phyloP scores from a whole-genome alignment of 2,329 filamentous ascomycete species.

The Niveomyces coronatus region DNA sequence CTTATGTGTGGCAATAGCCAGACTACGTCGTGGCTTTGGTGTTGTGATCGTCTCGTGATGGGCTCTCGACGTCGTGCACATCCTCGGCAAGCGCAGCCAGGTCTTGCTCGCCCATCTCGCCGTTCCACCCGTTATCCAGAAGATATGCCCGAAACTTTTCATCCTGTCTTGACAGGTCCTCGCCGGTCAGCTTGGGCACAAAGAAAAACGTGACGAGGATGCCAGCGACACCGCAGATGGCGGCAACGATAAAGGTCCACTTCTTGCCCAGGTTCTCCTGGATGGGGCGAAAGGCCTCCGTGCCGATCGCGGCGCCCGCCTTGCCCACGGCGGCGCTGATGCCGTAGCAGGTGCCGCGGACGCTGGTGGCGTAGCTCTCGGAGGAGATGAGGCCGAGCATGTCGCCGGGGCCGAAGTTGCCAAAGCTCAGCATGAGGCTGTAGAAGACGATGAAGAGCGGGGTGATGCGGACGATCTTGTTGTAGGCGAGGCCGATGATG shows the following conservation, averaged over 20 bases:
- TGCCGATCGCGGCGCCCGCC: conserved; percentile 39
- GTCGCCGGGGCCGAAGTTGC: conserved; percentile 39
- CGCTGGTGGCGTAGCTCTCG: conserved; percentile 41
- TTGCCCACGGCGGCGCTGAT: conserved; percentile 42
- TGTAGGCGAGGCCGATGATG: conserved; percentile 38
- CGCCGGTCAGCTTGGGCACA: conserved; percentile 33
- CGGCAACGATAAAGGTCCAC: conserved; percentile 43
- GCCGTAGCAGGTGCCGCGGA: conserved; percentile 40
- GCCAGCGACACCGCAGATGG: conserved; percentile 37
- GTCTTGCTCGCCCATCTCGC: conserved; percentile 28
- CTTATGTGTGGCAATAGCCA: no score
- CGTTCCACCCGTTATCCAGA: conserved; percentile 33
- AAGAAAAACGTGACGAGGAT: conserved; percentile 38
- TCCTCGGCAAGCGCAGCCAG: conserved; percentile 5
- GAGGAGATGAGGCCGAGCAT: conserved; percentile 40
- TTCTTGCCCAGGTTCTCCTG: conserved; percentile 33
- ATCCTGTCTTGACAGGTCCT: conserved; percentile 32
- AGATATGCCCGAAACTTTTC: conserved; percentile 34
- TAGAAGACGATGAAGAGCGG: conserved; percentile 43
- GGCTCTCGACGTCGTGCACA: conserved; percentile 2
- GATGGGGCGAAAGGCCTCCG: conserved; percentile 39
- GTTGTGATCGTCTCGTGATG: background rate
- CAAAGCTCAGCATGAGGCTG: conserved; percentile 38
- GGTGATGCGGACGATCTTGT: conserved; percentile 35
- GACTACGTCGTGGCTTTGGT: background rate